A percentile compares a stretch with the other conserved stretches of the same genome.
Evolutionary conservation across 139 green algal genomes (phyloP).

Genomic region (Yamagishiella unicocca): DNA sequence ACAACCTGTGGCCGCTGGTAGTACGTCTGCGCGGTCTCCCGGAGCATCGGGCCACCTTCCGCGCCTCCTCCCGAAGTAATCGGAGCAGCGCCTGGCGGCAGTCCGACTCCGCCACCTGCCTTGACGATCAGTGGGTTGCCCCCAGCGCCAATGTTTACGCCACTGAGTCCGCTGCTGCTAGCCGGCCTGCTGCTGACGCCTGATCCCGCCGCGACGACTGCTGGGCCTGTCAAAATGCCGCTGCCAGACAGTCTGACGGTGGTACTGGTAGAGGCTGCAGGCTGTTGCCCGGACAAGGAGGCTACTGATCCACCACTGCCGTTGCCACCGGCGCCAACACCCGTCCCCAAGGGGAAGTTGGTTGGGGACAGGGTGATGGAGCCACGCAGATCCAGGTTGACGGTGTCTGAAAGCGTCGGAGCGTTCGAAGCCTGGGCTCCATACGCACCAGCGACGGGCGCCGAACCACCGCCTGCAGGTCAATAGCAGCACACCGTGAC

Average conservation of each 20-base stretch:
- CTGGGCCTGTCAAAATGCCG: not conserved
- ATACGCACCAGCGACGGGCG: not conserved
- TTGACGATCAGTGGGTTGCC: slow-evolving; percentile 7
- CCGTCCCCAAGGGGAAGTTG: not conserved
- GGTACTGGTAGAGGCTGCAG: not conserved
- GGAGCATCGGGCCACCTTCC: not conserved
- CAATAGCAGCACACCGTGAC: too few relatives aligned
- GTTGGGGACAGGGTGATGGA: slow-evolving; percentile 39
- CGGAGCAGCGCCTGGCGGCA: not conserved
- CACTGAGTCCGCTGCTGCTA: not conserved
- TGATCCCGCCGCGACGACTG: too few relatives aligned
- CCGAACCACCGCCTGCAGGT: too few relatives aligned
- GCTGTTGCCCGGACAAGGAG: not conserved
- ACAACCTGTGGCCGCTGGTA: slow-evolving; percentile 45
- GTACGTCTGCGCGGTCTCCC: slow-evolving; percentile 39
- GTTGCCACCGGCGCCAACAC: not conserved
- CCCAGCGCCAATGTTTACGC: too few relatives aligned
- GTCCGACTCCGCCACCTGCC: not conserved
- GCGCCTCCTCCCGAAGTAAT: not conserved
- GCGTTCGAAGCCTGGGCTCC: not conserved
- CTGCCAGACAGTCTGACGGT: not conserved
- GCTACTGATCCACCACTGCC: not conserved
- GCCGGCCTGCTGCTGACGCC: not conserved
- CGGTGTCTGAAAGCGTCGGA: not conserved
- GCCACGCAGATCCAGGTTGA: slow-evolving; percentile 28